A percentile compares a stretch with the other conserved stretches of the same genome.
Conservation (phyloP, 108 stramenopile genomes). For the Skeletonema potamos region DNA sequence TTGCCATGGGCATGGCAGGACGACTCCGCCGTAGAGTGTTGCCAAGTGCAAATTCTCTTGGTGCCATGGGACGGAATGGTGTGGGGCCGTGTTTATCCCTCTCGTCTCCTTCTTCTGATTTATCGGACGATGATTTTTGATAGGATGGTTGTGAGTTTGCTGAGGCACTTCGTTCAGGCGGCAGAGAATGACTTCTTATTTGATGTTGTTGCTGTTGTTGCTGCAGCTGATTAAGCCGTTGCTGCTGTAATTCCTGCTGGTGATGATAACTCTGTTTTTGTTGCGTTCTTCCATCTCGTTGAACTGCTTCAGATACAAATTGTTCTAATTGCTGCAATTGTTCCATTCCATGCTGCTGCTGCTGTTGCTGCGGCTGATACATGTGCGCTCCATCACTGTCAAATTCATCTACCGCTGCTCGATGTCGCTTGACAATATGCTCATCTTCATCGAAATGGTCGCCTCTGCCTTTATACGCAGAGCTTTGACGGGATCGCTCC, state of each 20-base stretch:
- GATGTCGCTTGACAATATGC: not conserved
- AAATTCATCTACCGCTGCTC: not conserved
- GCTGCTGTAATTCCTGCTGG: no score
- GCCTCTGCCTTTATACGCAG: not conserved
- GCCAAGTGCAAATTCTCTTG: constrained; percentile 37
- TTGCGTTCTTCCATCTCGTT: no score
- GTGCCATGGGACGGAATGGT: constrained; percentile 42
- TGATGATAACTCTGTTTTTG: no score
- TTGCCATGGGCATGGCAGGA: constrained; percentile 6
- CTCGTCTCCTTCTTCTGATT: not conserved
- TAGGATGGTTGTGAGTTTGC: not conserved
- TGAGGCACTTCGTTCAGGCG: not conserved
- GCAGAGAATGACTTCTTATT: not conserved
- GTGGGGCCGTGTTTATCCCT: constrained; percentile 14
- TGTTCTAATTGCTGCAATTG: no score
- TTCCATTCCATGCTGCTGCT: not conserved
- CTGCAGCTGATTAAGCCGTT: no score
- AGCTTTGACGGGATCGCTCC: not conserved
- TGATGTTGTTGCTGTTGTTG: not conserved
- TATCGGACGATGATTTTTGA: not conserved
- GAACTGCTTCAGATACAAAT: no score
- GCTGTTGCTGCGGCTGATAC: constrained; percentile 1
- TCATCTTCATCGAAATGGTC: not conserved
- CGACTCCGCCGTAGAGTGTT: constrained; percentile 1
- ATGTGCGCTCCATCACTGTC: not conserved